Evolutionary conservation across 1,284 basidiomycete genomes (phyloP).

Genomic region (Cryptococcus jaspeensis): DNA sequence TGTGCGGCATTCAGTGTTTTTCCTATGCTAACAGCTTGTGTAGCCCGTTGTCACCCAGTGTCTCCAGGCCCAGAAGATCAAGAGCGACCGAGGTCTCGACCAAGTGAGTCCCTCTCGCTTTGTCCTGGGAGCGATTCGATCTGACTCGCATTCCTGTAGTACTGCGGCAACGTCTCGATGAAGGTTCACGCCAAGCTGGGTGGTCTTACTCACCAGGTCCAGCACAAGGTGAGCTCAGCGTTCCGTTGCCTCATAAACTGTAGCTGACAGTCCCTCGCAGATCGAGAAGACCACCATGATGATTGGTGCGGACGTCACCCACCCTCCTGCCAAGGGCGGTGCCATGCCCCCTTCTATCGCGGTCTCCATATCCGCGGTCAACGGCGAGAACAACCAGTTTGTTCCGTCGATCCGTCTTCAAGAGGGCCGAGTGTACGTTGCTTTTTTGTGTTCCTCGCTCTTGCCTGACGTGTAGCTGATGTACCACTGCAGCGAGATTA

Average conservation of each 20-base stretch:
- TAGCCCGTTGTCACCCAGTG: slow-evolving; percentile 49
- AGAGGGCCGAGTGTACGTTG: slow-evolving; percentile 46
- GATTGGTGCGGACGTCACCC: slow-evolving; percentile 47
- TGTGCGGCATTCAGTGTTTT: no score
- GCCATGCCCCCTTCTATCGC: slow-evolving; percentile 53
- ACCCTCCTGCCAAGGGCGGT: slow-evolving; percentile 35
- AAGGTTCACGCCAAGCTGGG: slow-evolving; percentile 55
- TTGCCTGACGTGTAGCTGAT: not conserved
- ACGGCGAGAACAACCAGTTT: slow-evolving; percentile 48
- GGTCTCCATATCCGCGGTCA: slow-evolving; percentile 51
- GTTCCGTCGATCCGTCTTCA: slow-evolving; percentile 51
- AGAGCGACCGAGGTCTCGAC: slow-evolving; percentile 43
- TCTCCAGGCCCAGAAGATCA: slow-evolving; percentile 47
- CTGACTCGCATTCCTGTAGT: slow-evolving; percentile 3
- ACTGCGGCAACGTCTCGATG: slow-evolving; percentile 38
- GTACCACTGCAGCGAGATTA: slow-evolving; percentile 27
- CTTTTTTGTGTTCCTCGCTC: not conserved
- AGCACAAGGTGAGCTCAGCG: slow-evolving; percentile 13
- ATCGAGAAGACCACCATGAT: slow-evolving; percentile 51
- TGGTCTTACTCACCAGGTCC: slow-evolving; percentile 53
- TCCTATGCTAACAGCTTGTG: slow-evolving; percentile 1
- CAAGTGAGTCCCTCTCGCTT: slow-evolving; percentile 30
- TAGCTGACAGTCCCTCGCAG: slow-evolving; percentile 11
- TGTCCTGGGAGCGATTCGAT: not conserved
- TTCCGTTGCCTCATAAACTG: not conserved